Evolutionary conservation across 345 rosid species (phyloP).

Genomic region (Pseudoturritis turrita): DNA sequence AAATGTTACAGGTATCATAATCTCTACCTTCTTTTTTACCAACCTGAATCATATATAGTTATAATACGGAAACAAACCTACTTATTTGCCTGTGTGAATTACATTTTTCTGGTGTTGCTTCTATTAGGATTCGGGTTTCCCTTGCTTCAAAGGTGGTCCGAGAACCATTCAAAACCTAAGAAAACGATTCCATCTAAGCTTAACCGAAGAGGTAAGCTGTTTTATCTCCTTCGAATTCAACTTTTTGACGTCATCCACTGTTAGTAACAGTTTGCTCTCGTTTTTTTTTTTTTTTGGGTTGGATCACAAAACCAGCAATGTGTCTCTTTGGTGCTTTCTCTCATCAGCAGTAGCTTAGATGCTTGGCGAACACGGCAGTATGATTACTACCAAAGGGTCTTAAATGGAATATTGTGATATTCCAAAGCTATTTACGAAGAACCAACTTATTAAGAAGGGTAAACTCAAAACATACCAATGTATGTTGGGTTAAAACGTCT

Average conservation of each 20-base stretch:
- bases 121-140: slow-evolving; percentile 91
- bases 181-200: slow-evolving; percentile 88
- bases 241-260: background rate
- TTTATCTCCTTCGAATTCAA: background rate
- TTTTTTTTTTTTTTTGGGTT: background rate
- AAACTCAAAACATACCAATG: slow-evolving; percentile 13
- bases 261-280: slow-evolving; percentile 1
- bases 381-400: slow-evolving; percentile 93
- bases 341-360: slow-evolving; percentile 97
- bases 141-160: slow-evolving; percentile 98
- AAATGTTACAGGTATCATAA: slow-evolving; percentile 91
- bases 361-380: slow-evolving; percentile 99
- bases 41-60: background rate
- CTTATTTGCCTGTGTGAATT: background rate
- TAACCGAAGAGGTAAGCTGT: slow-evolving; percentile 87
- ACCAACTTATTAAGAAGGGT: slow-evolving; percentile 6
- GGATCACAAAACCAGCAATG: slow-evolving; percentile 66
- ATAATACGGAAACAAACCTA: background rate
- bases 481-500: background rate
- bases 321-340: slow-evolving; percentile 94
- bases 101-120: slow-evolving; percentile 15
- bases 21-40: background rate
- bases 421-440: slow-evolving; percentile 8
- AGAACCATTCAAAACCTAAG: slow-evolving; percentile 90
- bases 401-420: slow-evolving; percentile 90